phyloP scores from a whole-genome alignment of 192 early-diverging fungal genomes.

The Backusella liffmaniae region DNA sequence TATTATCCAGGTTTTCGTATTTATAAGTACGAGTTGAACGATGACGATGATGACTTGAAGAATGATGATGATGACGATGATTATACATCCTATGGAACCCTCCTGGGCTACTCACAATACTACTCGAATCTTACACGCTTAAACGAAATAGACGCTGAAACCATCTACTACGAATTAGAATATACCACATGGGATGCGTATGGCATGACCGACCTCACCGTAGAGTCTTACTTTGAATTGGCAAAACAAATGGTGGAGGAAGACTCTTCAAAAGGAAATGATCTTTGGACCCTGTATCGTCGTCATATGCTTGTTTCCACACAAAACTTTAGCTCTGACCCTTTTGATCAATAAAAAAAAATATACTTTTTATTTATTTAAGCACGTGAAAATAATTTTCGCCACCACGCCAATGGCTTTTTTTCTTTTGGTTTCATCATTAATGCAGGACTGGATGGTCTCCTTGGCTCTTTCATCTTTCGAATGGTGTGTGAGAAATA shows the following conservation, averaged over 20 bases:
- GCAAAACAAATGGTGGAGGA: slow-evolving; percentile 32
- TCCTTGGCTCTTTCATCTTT: neutral
- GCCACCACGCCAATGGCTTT: neutral
- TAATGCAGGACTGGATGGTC: neutral
- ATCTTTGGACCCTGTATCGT: neutral
- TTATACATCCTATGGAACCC: slow-evolving; percentile 23
- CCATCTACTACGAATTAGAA: slow-evolving; percentile 41
- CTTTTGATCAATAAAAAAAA: neutral
- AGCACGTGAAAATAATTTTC: neutral
- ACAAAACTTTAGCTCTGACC: neutral
- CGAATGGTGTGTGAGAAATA: neutral
- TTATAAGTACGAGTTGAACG: slow-evolving; percentile 48
- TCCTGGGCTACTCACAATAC: slow-evolving; percentile 35
- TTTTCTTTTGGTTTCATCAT: neutral
- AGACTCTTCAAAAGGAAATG: neutral
- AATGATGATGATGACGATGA: neutral
- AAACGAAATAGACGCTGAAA: neutral
- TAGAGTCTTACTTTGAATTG: slow-evolving; percentile 37
- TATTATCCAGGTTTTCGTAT: slow-evolving; percentile 61
- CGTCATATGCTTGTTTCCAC: slow-evolving; percentile 2
- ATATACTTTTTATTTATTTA: neutral
- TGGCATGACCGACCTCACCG: slow-evolving; percentile 43
- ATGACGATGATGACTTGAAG: neutral
- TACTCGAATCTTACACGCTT: slow-evolving; percentile 31
- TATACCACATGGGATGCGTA: slow-evolving; percentile 45